Conservation (phyloP, 2,329 filamentous ascomycete genomes). For the Catunica adiposa region DNA sequence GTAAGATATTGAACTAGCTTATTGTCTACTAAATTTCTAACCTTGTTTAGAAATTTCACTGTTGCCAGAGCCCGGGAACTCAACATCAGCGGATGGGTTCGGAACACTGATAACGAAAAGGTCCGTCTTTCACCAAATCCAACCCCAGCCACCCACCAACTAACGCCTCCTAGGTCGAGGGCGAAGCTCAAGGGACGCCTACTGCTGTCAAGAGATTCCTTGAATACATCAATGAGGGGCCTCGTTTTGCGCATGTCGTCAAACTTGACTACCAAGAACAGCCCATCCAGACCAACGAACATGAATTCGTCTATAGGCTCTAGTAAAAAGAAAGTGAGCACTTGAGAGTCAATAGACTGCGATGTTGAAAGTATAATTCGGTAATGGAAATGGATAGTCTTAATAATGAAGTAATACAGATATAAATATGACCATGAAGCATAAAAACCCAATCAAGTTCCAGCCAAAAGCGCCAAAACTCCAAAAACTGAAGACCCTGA, state of each 20-base stretch:
- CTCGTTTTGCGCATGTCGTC: constrained; percentile 53
- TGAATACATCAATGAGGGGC: constrained; percentile 59
- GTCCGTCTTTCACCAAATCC: constrained; percentile 20
- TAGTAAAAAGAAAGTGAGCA: too few species aligned
- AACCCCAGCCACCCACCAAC: not conserved
- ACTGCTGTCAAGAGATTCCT: constrained; percentile 52
- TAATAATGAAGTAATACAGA: not conserved
- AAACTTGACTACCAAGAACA: constrained; percentile 56
- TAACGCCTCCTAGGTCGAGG: constrained; percentile 53
- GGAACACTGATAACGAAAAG: constrained; percentile 41
- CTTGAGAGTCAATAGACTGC: too few species aligned
- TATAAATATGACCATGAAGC: not conserved
- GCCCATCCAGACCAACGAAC: constrained; percentile 37
- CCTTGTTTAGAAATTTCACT: constrained; percentile 33
- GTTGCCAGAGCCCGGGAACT: constrained; percentile 33
- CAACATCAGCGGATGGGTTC: constrained; percentile 43
- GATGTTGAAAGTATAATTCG: too few species aligned
- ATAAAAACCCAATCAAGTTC: not conserved
- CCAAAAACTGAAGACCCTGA: not conserved
- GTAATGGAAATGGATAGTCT: not conserved
- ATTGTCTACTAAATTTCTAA: not conserved
- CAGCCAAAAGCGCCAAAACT: not conserved
- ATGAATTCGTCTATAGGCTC: too few species aligned
- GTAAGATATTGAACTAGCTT: constrained; percentile 20
- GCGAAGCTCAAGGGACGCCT: constrained; percentile 67